These are phyloP conservation scores for Aquilaria sinensis DNA, from an alignment of 345 rosid species.

Conservation along the genomic window DNA sequence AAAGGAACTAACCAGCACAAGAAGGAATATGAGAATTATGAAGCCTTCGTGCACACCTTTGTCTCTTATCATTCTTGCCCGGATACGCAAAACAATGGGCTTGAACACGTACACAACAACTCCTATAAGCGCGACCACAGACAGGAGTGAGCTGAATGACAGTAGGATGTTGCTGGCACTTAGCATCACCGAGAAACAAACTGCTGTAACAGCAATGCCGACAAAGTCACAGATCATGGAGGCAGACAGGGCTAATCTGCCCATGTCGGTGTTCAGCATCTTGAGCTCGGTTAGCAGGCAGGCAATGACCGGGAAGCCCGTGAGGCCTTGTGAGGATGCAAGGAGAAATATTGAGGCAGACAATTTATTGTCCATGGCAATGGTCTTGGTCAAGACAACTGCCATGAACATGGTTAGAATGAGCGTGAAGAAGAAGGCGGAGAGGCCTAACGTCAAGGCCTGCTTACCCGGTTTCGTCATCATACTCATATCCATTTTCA, in stretches of 20 bases:
- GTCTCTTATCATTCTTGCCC: constrained; percentile 17
- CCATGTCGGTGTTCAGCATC: constrained; percentile 24
- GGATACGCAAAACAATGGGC: constrained; percentile 8
- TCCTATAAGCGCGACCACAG: not conserved
- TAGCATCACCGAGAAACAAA: not conserved
- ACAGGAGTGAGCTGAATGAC: not conserved
- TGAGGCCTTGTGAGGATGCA: not conserved
- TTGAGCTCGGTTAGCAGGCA: constrained; percentile 20
- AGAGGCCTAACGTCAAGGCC: constrained; percentile 8
- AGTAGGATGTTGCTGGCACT: not conserved
- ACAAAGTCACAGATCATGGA: constrained; percentile 11
- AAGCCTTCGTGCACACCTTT: constrained; percentile 12
- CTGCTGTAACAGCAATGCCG: not conserved
- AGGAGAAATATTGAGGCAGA: not conserved
- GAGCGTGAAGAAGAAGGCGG: not conserved
- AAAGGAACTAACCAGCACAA: not conserved
- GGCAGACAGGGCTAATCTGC: constrained; percentile 28
- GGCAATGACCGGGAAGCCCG: constrained; percentile 17
- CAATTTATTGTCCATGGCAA: not conserved
- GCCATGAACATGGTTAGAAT: not conserved
- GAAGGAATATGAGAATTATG: not conserved
- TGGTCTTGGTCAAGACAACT: not conserved
- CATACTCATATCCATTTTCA: constrained; percentile 20
- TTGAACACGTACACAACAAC: not conserved
- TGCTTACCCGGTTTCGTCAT: constrained; percentile 6